Base-by-base conservation (phyloP, 1,139 yeast genomes). In the Saccharomyces hybrid region DNA sequence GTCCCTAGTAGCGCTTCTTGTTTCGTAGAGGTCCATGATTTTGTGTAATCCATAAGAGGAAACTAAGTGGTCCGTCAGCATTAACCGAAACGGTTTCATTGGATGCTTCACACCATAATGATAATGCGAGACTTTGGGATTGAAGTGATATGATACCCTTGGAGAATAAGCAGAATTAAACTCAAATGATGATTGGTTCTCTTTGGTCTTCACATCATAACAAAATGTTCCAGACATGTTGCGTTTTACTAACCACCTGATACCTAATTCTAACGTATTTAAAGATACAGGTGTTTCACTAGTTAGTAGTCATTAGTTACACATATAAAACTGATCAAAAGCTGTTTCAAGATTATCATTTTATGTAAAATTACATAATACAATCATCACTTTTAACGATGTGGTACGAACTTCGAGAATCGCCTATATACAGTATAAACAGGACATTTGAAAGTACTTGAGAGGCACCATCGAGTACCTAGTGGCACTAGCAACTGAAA, bases 21-120 rank as follows among this genome's bases (percentile, higher is more conserved):
- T 96, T 54, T 82, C 79, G 70, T 87, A 93, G 34, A 91, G 70
- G 66, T 93, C 98, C 97, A 93, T 89, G 61, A 85, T 78, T 62
- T 90, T 91, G 67, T 90, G 89, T 48, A 93, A 74, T 57, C 89
- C 89, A 72, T 93, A 93, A 5, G 88, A 83, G 27, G 86, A 81
- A 48, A 93, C 95, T 59, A 93, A 74, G 70, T 90, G 97, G 71
- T 93, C 98, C 0, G 99, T 93, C 19, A 93, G 78, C 91, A 91
- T 86, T 55, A 93, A 76, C 58, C 99, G 74, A 70, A 93, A 89
- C n/a, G 99, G 99, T 68, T 93, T 93, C 99, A 93, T 93, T 11
- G 99, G 99, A 71, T 93, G 99, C 57, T 84, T 80, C 0, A 89
- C 87, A 13, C 98, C 98, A 71, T 87, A 90, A 66, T 89, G 97